Evolutionary conservation across 495 filamentous ascomycete species (phyloP).

Genomic region (Penicillium chermesinum): DNA sequence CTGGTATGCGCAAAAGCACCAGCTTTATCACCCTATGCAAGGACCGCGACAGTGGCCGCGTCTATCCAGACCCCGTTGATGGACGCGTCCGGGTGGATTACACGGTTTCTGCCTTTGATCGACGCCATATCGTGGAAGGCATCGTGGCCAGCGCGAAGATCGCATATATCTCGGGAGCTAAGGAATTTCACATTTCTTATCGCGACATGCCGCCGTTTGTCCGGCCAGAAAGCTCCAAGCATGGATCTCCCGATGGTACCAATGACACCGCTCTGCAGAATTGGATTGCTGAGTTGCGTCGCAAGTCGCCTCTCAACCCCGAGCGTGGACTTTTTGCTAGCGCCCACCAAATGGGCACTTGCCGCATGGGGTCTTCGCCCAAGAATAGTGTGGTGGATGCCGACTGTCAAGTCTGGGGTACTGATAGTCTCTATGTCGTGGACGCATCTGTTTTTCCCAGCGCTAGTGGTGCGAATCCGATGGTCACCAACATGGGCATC

Average conservation of each 20-base stretch:
- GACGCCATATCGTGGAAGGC: slow-evolving; percentile 62
- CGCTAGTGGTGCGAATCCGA: slow-evolving; percentile 89
- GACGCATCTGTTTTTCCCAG: slow-evolving; percentile 89
- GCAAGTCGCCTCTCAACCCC: slow-evolving; percentile 44
- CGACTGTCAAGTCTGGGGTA: slow-evolving; percentile 71
- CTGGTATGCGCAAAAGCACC: slow-evolving; percentile 58
- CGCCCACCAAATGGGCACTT: slow-evolving; percentile 92
- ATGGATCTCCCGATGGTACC: slow-evolving; percentile 45
- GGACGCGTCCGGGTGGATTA: slow-evolving; percentile 63
- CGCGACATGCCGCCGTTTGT: slow-evolving; percentile 62
- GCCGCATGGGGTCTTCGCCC: slow-evolving; percentile 63
- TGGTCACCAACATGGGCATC: slow-evolving; percentile 89
- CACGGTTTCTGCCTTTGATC: slow-evolving; percentile 62
- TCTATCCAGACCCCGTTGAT: slow-evolving; percentile 67
- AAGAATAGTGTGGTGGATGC: slow-evolving; percentile 69
- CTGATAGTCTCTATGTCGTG: slow-evolving; percentile 65
- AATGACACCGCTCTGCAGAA: slow-evolving; percentile 61
- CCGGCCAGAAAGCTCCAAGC: slow-evolving; percentile 37
- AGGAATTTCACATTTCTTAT: slow-evolving; percentile 63
- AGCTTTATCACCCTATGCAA: slow-evolving; percentile 65
- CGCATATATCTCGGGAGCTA: slow-evolving; percentile 68
- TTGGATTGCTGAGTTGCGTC: slow-evolving; percentile 62
- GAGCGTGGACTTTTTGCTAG: slow-evolving; percentile 48
- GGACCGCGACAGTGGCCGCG: slow-evolving; percentile 66
- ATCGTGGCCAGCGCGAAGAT: slow-evolving; percentile 68